Evolutionary conservation across 305 asterid genomes (phyloP).

Genomic region (Nicotiana rustica): DNA sequence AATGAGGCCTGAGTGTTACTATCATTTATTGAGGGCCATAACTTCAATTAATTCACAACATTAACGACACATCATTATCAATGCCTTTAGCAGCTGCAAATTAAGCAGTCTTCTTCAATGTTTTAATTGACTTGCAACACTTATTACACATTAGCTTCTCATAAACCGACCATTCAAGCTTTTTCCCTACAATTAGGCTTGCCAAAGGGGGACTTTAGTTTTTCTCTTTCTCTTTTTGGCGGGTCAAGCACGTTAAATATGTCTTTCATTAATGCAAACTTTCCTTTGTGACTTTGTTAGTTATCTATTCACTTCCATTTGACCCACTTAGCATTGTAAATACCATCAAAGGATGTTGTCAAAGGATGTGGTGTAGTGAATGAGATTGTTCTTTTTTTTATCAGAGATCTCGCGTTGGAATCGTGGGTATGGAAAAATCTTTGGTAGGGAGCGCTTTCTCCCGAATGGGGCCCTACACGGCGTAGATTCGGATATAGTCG

Average conservation of each 20-base stretch:
- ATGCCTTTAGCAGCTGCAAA: conserved; percentile 9
- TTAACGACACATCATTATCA: neutral
- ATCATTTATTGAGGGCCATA: neutral
- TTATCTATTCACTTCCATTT: neutral
- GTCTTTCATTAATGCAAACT: neutral
- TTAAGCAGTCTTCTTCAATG: conserved; percentile 25
- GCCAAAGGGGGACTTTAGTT: neutral
- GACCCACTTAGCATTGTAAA: neutral
- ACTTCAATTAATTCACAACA: too few species aligned
- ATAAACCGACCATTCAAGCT: conserved; percentile 12
- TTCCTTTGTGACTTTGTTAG: neutral
- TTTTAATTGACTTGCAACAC: neutral
- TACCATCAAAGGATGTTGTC: too few species aligned
- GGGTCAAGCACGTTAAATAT: neutral
- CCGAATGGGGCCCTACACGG: too few species aligned
- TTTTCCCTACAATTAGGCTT: conserved; percentile 24
- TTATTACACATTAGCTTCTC: neutral
- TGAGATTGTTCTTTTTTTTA: too few species aligned
- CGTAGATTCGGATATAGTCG: too few species aligned
- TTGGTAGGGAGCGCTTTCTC: too few species aligned
- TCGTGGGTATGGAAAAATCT: too few species aligned
- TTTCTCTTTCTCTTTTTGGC: neutral
- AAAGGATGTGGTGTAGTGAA: too few species aligned
- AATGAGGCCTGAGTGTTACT: too few species aligned
- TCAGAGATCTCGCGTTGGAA: too few species aligned